phyloP scores from a whole-genome alignment of 75 land plant species.

The Sequoiadendron giganteum region DNA sequence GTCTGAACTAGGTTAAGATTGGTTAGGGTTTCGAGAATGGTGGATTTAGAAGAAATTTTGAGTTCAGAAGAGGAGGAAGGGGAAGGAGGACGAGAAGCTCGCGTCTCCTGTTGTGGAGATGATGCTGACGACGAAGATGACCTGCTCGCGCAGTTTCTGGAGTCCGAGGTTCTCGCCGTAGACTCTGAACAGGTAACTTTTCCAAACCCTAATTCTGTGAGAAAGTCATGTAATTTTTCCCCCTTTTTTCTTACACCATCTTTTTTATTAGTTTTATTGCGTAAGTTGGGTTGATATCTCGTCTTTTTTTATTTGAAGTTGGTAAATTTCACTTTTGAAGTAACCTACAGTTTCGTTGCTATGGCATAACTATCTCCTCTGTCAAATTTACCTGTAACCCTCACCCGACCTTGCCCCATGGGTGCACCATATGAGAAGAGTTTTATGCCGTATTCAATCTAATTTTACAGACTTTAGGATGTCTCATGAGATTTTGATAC shows the following conservation, averaged over 20 bases:
- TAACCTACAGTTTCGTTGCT: not conserved
- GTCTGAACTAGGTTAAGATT: not conserved
- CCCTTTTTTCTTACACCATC: not conserved
- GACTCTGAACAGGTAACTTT: slow-evolving; percentile 22
- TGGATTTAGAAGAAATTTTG: not conserved
- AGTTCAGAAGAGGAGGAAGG: not conserved
- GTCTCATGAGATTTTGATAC: not conserved
- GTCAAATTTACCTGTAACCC: not conserved
- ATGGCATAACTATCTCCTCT: not conserved
- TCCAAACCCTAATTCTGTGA: not conserved
- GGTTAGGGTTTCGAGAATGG: slow-evolving; percentile 1
- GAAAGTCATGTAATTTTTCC: not conserved
- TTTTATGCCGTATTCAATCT: not conserved
- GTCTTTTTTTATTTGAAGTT: not conserved
- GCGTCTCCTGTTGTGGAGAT: slow-evolving; percentile 17
- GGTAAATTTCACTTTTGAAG: not conserved
- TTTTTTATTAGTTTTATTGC: not conserved
- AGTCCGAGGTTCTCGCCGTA: slow-evolving; percentile 42
- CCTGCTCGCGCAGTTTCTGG: slow-evolving; percentile 42
- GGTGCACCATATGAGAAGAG: not conserved
- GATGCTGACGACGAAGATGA: slow-evolving; percentile 49
- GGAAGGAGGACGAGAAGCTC: not conserved
- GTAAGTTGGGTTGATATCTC: not conserved
- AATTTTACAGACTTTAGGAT: not conserved
- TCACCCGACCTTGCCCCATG: not conserved